phyloP scores from a whole-genome alignment of 2,329 filamentous ascomycete species.

The Colletotrichum costaricense region DNA sequence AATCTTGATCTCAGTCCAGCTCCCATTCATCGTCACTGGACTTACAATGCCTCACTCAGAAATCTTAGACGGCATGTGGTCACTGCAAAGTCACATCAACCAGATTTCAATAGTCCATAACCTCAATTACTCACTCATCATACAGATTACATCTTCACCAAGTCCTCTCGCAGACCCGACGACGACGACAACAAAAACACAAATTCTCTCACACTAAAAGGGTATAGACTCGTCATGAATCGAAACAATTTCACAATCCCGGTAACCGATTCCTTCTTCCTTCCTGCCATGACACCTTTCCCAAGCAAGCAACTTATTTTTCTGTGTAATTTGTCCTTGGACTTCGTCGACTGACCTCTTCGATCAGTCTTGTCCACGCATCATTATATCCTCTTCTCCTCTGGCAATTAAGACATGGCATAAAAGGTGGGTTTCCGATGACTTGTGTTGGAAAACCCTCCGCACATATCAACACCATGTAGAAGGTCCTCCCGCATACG shows the following conservation, averaged over 20 bases:
- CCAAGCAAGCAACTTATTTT: not conserved
- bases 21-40: too few species aligned
- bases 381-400: constrained; percentile 7
- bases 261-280: not conserved
- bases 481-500: not conserved
- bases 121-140: not conserved
- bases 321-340: not conserved
- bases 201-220: constrained; percentile 28
- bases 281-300: constrained; percentile 3
- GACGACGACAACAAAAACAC: constrained; percentile 2
- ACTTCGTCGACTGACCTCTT: not conserved
- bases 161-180: not conserved
- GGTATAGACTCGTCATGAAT: constrained; percentile 38
- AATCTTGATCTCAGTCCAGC: too few species aligned
- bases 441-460: not conserved
- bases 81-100: not conserved
- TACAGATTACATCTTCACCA: not conserved
- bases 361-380: not conserved
- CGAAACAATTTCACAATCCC: constrained; percentile 18
- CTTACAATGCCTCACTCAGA: too few species aligned
- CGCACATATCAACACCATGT: constrained; percentile 8
- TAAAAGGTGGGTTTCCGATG: too few species aligned
- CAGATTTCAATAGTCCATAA: too few species aligned
- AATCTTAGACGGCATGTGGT: too few species aligned
- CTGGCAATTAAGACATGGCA: not conserved